Evolutionary conservation across 2,329 filamentous ascomycete genomes (phyloP).

Genomic region (Trichoderma sp.): DNA sequence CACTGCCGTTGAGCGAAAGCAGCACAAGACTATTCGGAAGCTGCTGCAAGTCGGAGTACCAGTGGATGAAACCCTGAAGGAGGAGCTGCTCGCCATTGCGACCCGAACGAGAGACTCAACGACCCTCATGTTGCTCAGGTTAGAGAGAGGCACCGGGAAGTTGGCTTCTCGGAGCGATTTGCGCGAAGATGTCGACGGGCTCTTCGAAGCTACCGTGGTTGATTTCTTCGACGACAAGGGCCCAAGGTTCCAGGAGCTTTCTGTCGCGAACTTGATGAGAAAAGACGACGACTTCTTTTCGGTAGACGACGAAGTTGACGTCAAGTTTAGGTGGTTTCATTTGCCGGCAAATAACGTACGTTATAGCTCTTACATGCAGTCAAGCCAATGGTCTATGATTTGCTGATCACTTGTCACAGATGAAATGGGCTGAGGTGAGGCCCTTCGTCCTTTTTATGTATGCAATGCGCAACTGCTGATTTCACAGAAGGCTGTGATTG

Average conservation of each 20-base stretch:
- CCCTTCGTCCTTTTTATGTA: too few species aligned
- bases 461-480: too few species aligned
- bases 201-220: neutral
- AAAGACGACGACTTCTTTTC: accelerated
- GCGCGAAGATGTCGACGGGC: neutral
- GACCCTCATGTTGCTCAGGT: neutral
- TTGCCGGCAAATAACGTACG: conserved; percentile 5
- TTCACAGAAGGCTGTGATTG: neutral
- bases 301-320: too few species aligned
- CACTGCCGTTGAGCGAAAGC: accelerated
- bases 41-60: neutral
- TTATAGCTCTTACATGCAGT: neutral
- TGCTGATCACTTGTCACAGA: neutral
- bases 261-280: neutral
- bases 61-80: accelerated
- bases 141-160: neutral
- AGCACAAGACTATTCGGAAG: neutral
- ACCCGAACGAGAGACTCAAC: neutral
- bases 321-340: conserved; percentile 3
- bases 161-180: neutral
- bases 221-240: neutral
- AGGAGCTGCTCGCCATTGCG: neutral
- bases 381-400: neutral
- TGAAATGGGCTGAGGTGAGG: conserved; percentile 5
- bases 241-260: neutral